Conservation (phyloP, 331 rosid species). For the Stylosanthes scabra region DNA sequence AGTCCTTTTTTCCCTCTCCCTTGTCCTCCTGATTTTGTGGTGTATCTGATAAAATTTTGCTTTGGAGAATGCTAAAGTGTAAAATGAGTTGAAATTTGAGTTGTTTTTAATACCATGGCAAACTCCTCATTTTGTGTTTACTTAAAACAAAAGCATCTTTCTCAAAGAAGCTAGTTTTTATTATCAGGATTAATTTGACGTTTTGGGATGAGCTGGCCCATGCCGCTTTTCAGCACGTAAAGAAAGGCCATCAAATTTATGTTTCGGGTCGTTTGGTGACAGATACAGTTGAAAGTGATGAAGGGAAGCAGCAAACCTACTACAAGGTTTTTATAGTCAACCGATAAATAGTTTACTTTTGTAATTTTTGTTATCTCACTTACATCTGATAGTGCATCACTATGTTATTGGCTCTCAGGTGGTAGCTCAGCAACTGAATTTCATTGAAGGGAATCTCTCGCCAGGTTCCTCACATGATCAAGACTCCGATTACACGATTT, state of each 20-base stretch:
- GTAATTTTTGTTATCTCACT: not conserved
- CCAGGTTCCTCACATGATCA: constrained; percentile 46
- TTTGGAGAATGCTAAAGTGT: not conserved
- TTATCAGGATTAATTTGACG: constrained; percentile 68
- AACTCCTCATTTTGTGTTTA: not conserved
- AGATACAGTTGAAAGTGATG: constrained; percentile 70
- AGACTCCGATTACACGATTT: constrained; percentile 50
- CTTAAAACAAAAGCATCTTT: constrained; percentile 6
- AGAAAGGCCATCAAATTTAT: constrained; percentile 75
- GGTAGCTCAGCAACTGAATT: constrained; percentile 82
- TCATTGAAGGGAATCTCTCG: constrained; percentile 61
- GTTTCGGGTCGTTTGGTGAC: constrained; percentile 81
- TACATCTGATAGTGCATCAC: constrained; percentile 2
- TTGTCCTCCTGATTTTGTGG: not conserved
- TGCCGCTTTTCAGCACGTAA: constrained; percentile 75
- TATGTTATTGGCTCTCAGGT: constrained; percentile 57
- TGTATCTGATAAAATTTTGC: not conserved
- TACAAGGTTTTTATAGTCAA: constrained; percentile 70
- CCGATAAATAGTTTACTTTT: not conserved
- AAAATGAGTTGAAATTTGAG: not conserved
- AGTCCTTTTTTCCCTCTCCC: not conserved
- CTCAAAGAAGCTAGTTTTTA: constrained; percentile 8
- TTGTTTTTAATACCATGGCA: not conserved
- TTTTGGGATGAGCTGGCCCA: constrained; percentile 95
- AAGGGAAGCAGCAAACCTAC: constrained; percentile 82